Evolutionary conservation across 345 rosid genomes (phyloP), one percentile per base, ranked within the genome.

Genomic region (Chamaenerion angustifolium): DNA sequence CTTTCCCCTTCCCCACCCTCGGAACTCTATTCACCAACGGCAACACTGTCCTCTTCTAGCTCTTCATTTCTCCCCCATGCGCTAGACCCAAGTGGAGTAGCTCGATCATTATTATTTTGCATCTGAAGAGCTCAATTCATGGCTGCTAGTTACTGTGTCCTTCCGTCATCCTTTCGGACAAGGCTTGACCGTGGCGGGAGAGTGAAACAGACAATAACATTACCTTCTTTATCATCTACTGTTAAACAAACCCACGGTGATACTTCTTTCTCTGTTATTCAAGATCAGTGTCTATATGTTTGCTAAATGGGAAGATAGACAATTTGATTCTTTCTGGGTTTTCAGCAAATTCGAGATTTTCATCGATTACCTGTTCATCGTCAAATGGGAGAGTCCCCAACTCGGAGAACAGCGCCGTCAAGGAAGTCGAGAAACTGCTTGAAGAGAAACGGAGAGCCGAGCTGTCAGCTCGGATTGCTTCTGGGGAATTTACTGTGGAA

Each of bases 401-500:
- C 8, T 42, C 81, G n/a, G 54, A 8, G 12, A 71, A 68, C 16
- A 47, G 27, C 37, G 71, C 70, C 2, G 59, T 68, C 11, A 74
- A 80, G 75, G 58, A 63, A 15, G 63, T 53, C 1, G 81, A 83
- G 11, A 68, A 46, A 68, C 60, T 65, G 55, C 70, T 71, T 14
- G 81, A 81, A 19, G 82, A 82, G 69, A 82, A 77, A 59, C 85
- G 81, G 51, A 79, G 82, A 6, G 90, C 79, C 31, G 76, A 85
- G 61, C 65, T 89, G 64, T 82, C 90, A 51, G 75, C 82, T 40
- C 69, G 83, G 48, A 89, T 85, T 66, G 82, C 94, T 69, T 77
- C 95, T 23, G 94, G 95, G 40, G 95, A 76, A 13, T 89, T 89
- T 69, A 85, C 88, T 6, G 83, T 81, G 0, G 62, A 59, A 21